Percentiles rank a stretch among this genome's conserved stretches.
phyloP scores from a whole-genome alignment of 2,329 filamentous ascomycete genomes.

The Pseudogymnoascus sp. region DNA sequence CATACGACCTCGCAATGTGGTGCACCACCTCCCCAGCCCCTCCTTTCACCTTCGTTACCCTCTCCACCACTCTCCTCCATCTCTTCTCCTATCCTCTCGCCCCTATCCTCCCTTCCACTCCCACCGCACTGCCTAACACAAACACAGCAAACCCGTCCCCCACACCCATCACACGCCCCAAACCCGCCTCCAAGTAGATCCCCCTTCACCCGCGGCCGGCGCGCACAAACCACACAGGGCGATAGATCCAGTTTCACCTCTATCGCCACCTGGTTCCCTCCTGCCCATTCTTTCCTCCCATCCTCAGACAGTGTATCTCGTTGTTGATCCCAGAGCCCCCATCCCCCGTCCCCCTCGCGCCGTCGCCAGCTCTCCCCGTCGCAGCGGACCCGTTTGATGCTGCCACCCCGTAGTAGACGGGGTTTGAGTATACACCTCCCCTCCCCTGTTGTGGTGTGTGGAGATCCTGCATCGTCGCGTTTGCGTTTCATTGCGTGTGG shows the following conservation, averaged over 20 bases:
- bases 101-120: slow-evolving; percentile 28
- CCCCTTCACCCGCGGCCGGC: slow-evolving; percentile 53
- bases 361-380: background rate
- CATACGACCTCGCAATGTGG: slow-evolving; percentile 42
- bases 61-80: slow-evolving; percentile 8
- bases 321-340: background rate
- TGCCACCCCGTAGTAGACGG: background rate
- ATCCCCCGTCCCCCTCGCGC: background rate
- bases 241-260: slow-evolving; percentile 28
- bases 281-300: background rate
- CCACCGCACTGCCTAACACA: slow-evolving; percentile 57
- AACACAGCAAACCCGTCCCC: slow-evolving; percentile 56
- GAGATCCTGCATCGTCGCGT: background rate
- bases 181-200: slow-evolving; percentile 52
- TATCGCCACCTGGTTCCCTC: background rate
- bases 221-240: slow-evolving; percentile 60
- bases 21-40: background rate
- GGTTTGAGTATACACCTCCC: background rate
- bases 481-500: background rate
- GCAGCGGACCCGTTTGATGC: background rate
- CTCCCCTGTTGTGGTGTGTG: background rate
- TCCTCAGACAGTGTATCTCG: background rate
- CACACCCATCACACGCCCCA: slow-evolving; percentile 54
- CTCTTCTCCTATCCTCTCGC: background rate
- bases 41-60: background rate